A percentile compares a stretch with the other conserved stretches of the same genome.
Conservation (phyloP, 2,329 filamentous ascomycete genomes). For the Cryphonectria nitschkei region DNA sequence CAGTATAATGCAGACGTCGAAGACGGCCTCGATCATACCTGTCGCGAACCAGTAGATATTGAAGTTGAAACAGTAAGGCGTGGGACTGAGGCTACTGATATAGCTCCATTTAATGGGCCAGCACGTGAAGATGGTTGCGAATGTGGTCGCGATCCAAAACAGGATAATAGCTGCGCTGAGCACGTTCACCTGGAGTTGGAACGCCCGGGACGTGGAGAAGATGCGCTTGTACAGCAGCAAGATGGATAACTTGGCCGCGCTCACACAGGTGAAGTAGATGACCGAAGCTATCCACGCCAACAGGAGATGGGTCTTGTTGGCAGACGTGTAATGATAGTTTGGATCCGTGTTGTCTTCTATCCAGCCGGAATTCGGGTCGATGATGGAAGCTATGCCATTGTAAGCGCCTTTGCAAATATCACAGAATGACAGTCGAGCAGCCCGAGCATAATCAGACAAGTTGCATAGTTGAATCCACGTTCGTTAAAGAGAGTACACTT, state of each 20-base stretch:
- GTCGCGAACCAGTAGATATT: constrained; percentile 32
- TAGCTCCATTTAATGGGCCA: constrained; percentile 32
- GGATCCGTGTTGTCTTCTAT: constrained; percentile 20
- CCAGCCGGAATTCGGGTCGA: constrained; percentile 20
- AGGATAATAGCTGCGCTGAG: constrained; percentile 29
- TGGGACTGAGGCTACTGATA: constrained; percentile 29
- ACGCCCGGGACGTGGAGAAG: constrained; percentile 34
- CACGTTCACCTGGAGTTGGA: constrained; percentile 33
- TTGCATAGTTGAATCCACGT: background rate
- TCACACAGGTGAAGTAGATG: constrained; percentile 38
- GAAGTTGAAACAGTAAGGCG: constrained; percentile 35
- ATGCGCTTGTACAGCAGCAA: constrained; percentile 40
- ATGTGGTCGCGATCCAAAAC: constrained; percentile 31
- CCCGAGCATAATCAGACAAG: background rate
- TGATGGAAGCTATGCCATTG: background rate
- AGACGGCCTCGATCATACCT: constrained; percentile 14
- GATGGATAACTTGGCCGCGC: constrained; percentile 38
- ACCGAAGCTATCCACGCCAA: constrained; percentile 33
- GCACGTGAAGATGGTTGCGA: constrained; percentile 34
- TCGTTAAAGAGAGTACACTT: background rate
- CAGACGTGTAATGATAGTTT: constrained; percentile 20
- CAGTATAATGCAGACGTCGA: constrained; percentile 20
- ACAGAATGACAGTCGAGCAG: background rate
- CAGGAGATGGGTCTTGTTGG: constrained; percentile 25
- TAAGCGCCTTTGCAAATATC: background rate